These are phyloP conservation scores for Leccinum imitatum DNA, from an alignment of 768 basidiomycete genomes.

Conservation along the genomic window DNA sequence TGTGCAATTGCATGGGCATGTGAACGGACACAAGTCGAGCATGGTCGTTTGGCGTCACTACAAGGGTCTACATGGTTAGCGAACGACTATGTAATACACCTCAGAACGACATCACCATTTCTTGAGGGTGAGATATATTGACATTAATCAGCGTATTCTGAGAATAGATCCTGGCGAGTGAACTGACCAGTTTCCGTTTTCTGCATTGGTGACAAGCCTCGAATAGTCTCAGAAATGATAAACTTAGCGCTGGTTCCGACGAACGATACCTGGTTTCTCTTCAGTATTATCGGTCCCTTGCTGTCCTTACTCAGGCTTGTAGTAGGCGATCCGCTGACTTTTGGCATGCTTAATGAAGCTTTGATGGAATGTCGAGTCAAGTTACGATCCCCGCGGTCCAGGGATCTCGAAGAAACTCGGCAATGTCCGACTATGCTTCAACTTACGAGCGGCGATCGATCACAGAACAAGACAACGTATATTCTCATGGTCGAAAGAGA, in stretches of 20 bases:
- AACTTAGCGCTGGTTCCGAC: conserved; percentile 1
- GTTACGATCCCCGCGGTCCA: not conserved
- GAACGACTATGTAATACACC: not conserved
- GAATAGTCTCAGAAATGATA: not conserved
- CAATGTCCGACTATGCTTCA: not conserved
- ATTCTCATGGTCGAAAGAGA: conserved; percentile 35
- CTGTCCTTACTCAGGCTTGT: conserved; percentile 2
- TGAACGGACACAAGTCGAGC: conserved; percentile 74
- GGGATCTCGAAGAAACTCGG: not conserved
- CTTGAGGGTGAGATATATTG: conserved; percentile 29
- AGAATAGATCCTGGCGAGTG: not conserved
- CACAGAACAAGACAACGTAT: conserved; percentile 35
- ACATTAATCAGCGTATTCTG: conserved; percentile 19
- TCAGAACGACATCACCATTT: conserved; percentile 52
- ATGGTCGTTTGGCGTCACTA: conserved; percentile 76
- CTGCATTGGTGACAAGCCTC: conserved; percentile 61
- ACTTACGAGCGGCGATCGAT: not conserved
- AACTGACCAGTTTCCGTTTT: conserved; percentile 65
- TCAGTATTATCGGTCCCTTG: conserved; percentile 9
- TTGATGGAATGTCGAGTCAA: not conserved
- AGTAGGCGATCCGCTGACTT: conserved; percentile 21
- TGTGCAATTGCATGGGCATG: conserved; percentile 68
- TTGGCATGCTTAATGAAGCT: conserved; percentile 38
- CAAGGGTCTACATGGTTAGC: conserved; percentile 2
- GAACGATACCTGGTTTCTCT: conserved; percentile 26